Base-by-base conservation (phyloP, 352 stramenopile genomes). In the Pythium coloratum region DNA sequence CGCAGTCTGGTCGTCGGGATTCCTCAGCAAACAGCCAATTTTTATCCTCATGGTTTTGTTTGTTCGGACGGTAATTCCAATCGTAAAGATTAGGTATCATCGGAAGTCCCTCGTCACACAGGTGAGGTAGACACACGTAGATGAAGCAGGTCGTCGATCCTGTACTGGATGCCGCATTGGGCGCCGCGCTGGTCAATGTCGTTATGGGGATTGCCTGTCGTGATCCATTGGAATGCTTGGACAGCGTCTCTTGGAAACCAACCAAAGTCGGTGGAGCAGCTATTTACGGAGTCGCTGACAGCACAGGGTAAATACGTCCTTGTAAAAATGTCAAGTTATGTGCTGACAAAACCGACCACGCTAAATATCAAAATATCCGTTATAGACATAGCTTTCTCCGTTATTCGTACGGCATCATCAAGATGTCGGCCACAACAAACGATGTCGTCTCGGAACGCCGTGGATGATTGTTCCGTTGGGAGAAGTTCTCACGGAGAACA, bases 1-100 rank as follows among this genome's bases (percentile, higher is more conserved):
- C 42, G 33, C n/a, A 30, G 10, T 40, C 13, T 38, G 18, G 20
- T 40, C 53, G 18, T 49, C 42, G 66, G 65, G 76, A 80, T 89
- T 94, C 84, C 85, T 94, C 85, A 94, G 85, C 57, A 91, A 92
- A 91, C 85, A 94, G 83, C 85, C 82, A 91, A 53, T 90, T 92
- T 75, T 47, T 93, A 76, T 94, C 83, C 73, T 90, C 85, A 91
- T 74, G 46, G n/a, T 28, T 53, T 44, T 44, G 59, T 76, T 76
- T 73, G 36, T 83, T 83, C 85, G 73, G 85, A 90, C 85, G 85
- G 85, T 94, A 94, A 94, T 94, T 94, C 85, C 83, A 94, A 84
- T 83, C 75, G 82, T 80, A 69, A 88, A 74, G 75, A 86, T 80
- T 80, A 81, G 81, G 86, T 71, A 93, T 93, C 85, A 93, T 75